Evolutionary conservation across 768 basidiomycete genomes (phyloP), one percentile per base, ranked within the genome.

Genomic region (Lactarius indigo): DNA sequence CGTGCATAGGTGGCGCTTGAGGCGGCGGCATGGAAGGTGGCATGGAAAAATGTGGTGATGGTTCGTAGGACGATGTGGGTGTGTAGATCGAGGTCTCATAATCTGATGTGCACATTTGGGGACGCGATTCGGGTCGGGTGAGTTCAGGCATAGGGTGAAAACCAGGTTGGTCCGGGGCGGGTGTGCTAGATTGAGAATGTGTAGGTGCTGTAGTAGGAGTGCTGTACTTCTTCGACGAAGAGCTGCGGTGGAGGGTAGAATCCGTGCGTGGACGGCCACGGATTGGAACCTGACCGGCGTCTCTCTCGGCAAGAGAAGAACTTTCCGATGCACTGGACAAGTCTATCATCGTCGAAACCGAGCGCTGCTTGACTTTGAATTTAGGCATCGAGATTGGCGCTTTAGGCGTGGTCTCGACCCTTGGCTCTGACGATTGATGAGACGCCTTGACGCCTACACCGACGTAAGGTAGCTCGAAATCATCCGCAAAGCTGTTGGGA

Each of bases 391-490:
- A 54, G 3, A 23, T 55, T 55, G 67, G 15, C 33, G 18, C 50
- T 18, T 64, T 68, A n/a, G 62, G 54, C 37, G 57, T 60, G 20
- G 33, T 30, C 52, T 66, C 64, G 47, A 61, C 35, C 7, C 30
- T 39, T 31, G 28, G 44, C 15, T 61, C 64, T 10, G 59, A 28
- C 5, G 52, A 47, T 28, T 57, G 33, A 59, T 64, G 58, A 30
- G 41, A 68, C 12, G 41, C 58, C 31, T 64, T 68, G 47, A 79
- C 78, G 2, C 78, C 76, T 0, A 73, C 72, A 12, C 78, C 75
- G 31, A 82, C 79, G 66, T 79, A 83, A 9, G 82, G 83, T 13
- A 83, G 70, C 57, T 78, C 77, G 66, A 83, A 82, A 57, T 75
- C 76, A 12, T 72, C 71, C 23, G 56, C 59, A 39, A 63, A 62